phyloP scores from a whole-genome alignment of 2,329 filamentous ascomycete species.

The Apiospora aurea region DNA sequence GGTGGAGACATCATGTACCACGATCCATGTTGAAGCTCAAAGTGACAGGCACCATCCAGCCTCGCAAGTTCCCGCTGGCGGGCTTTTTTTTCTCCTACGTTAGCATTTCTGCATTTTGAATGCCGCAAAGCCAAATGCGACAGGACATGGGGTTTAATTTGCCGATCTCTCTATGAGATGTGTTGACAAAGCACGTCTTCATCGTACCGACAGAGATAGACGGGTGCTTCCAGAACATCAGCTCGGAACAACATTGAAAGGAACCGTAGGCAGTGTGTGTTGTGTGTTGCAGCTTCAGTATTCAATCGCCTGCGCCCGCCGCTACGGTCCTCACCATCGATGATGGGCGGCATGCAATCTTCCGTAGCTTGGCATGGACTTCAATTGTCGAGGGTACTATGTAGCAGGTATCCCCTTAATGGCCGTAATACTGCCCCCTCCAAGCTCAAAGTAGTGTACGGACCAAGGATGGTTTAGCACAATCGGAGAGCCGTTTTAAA shows the following conservation, averaged over 20 bases:
- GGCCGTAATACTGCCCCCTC: too few relatives aligned
- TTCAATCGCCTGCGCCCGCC: neutral
- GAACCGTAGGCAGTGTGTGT: too few relatives aligned
- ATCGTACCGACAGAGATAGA: neutral
- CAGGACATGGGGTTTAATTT: neutral
- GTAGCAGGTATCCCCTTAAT: too few relatives aligned
- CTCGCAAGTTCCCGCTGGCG: constrained; percentile 9
- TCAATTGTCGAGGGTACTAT: neutral
- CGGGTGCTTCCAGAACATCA: neutral
- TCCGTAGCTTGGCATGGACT: neutral
- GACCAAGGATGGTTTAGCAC: too few relatives aligned
- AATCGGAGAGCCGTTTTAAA: too few relatives aligned
- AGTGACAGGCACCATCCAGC: constrained; percentile 2
- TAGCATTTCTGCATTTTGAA: neutral
- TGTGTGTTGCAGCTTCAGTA: neutral
- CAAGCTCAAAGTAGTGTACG: too few relatives aligned
- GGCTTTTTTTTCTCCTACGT: neutral
- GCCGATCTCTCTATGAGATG: constrained; percentile 1
- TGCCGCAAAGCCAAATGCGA: constrained; percentile 6
- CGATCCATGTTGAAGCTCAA: neutral
- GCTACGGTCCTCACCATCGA: too few relatives aligned
- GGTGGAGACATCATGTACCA: constrained; percentile 8
- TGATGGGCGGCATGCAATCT: neutral
- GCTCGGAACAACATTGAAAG: too few relatives aligned
- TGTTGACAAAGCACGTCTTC: neutral